Evolutionary conservation across 2,329 filamentous ascomycete species (phyloP).

Genomic region (Purpureocillium lavendulum): DNA sequence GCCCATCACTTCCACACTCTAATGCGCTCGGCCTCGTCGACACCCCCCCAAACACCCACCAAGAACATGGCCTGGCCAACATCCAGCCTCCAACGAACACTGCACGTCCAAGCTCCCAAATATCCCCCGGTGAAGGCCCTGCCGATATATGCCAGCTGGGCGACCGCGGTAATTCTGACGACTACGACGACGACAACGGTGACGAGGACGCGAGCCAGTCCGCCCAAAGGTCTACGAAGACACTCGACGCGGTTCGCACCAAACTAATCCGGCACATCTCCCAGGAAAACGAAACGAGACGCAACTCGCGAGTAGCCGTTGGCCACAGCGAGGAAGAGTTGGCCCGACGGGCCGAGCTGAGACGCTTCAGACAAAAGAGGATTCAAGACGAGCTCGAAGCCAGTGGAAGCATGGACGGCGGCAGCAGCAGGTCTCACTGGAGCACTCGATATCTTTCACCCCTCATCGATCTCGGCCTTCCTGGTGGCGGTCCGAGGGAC

Average conservation of each 20-base stretch:
- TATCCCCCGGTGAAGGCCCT: conserved; percentile 8
- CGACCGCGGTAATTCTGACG: conserved; percentile 8
- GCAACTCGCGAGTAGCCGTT: conserved; percentile 30
- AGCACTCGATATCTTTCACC: conserved; percentile 16
- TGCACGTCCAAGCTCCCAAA: background rate
- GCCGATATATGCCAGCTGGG: conserved; percentile 23
- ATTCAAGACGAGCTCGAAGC: conserved; percentile 50
- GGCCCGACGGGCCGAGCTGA: conserved; percentile 46
- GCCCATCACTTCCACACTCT: background rate
- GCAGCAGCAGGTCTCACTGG: conserved; percentile 16
- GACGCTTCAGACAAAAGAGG: conserved; percentile 43
- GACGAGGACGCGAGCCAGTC: conserved; percentile 20
- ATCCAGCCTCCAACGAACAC: background rate
- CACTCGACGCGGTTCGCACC: conserved; percentile 35
- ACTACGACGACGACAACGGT: conserved; percentile 31
- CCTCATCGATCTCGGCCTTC: conserved; percentile 18
- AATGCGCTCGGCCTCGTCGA: background rate
- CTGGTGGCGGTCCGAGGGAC: conserved; percentile 36
- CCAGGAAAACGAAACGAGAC: conserved; percentile 29
- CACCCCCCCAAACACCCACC: background rate
- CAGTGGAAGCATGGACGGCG: conserved; percentile 30
- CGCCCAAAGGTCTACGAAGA: conserved; percentile 25
- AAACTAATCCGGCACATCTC: conserved; percentile 38
- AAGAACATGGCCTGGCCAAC: background rate
- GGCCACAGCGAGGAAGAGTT: conserved; percentile 44